Conservation (phyloP, 208 protist species). For the Crithidia mellificae region DNA sequence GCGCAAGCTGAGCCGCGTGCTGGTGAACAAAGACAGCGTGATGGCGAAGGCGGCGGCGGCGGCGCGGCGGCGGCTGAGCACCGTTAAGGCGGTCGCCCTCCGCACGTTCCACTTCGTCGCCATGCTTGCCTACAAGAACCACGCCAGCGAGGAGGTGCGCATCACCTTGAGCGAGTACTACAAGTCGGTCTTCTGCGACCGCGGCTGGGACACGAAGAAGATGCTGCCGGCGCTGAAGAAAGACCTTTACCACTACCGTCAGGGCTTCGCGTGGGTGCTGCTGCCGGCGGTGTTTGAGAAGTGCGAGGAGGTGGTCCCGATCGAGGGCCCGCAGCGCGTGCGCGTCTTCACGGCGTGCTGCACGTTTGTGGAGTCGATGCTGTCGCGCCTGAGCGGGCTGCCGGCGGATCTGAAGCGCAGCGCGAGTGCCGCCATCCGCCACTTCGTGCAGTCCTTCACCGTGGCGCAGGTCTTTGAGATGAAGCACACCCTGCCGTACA, state of each 20-base stretch:
- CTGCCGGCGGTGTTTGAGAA: slow-evolving; percentile 76
- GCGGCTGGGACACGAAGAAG: slow-evolving; percentile 84
- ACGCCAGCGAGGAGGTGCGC: slow-evolving; percentile 81
- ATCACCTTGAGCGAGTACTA: slow-evolving; percentile 85
- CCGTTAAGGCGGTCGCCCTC: slow-evolving; percentile 67
- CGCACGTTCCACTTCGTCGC: slow-evolving; percentile 81
- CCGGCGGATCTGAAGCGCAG: slow-evolving; percentile 54
- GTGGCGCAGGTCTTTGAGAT: slow-evolving; percentile 71
- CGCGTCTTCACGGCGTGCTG: slow-evolving; percentile 78
- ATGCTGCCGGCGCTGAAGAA: slow-evolving; percentile 70
- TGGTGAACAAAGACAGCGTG: slow-evolving; percentile 49
- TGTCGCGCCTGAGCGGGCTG: slow-evolving; percentile 76
- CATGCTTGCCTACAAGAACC: slow-evolving; percentile 89
- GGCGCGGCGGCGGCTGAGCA: slow-evolving; percentile 58
- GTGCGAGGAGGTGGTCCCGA: slow-evolving; percentile 62
- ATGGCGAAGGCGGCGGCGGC: slow-evolving; percentile 52
- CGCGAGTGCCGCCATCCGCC: slow-evolving; percentile 43
- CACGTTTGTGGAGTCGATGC: slow-evolving; percentile 71
- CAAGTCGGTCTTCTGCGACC: slow-evolving; percentile 89
- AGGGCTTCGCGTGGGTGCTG: slow-evolving; percentile 85
- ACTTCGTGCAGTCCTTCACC: slow-evolving; percentile 67
- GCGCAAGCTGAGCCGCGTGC: slow-evolving; percentile 65
- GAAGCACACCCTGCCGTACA: slow-evolving; percentile 85
- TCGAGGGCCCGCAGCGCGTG: slow-evolving; percentile 71
- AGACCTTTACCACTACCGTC: slow-evolving; percentile 87